Evolutionary conservation across 2,329 filamentous ascomycete species (phyloP), one percentile per base, ranked within the genome.

Genomic region (Clarireedia sp.): DNA sequence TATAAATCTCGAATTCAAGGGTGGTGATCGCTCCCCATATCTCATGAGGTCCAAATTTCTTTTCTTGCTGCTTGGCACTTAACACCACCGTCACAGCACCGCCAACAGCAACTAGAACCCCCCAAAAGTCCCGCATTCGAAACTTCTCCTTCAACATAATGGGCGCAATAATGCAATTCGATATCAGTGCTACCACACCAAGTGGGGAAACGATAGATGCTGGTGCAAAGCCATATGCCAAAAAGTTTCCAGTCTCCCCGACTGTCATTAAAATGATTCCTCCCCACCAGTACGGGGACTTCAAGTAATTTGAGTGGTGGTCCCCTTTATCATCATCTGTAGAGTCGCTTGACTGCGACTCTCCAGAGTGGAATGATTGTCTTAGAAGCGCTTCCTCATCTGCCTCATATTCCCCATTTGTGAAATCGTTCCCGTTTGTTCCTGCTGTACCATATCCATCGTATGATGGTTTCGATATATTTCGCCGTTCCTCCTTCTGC

Each of bases 151-250:
- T 91, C 62, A 99, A 85, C 77, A 99, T 85, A 59, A 94, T 84
- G 0, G 94, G 94, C 2, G 94, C 94, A 68, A 99, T 96, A 58
- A 99, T 82, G 71, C 94, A 99, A 72, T 99, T 99, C 45, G 91
- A 96, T 46, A 99, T 85, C 59, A 99, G 76, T 2, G 94, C 94
- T 12, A 99, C 94, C n/a, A 99, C 94, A 9, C 94, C 94, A 5
- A 99, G 77, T 0, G 94, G 94, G 36, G 91, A 96, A 43, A 99
- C 94, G 65, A 99, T 96, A 14, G 94, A 97, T 7, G 94, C 94
- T 3, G 94, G 94, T 29, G 94, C 94, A 69, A 99, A 99, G 23
- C 94, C 94, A 67, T 99, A 99, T 0, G 94, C 94, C 60, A 99
- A 75, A 68, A 99, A 99, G 70, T 99, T 99, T 51, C 94, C 94